Conservation (phyloP, 108 stramenopile species). For the Licmophora abbreviata region DNA sequence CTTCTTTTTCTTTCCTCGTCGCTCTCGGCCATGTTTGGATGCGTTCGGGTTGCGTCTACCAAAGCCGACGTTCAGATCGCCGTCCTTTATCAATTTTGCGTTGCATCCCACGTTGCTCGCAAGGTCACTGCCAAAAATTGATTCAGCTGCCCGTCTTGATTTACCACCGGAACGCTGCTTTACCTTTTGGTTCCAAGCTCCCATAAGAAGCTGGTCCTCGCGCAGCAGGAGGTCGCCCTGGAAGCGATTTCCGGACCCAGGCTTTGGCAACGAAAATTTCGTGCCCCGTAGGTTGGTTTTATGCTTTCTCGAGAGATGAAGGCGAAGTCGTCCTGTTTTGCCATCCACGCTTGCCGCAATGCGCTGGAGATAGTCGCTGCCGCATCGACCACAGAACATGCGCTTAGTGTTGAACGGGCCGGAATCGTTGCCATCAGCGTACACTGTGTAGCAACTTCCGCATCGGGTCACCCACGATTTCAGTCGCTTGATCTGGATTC, state of each 20-base stretch:
- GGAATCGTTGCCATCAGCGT: conserved; percentile 29
- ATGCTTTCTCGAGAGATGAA: conserved; percentile 84
- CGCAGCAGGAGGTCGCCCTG: conserved; percentile 90
- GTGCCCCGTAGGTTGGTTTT: conserved; percentile 77
- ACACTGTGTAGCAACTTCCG: conserved; percentile 87
- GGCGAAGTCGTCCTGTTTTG: conserved; percentile 72
- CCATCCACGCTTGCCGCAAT: conserved; percentile 86
- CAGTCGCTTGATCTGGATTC: conserved; percentile 69
- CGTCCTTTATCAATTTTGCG: conserved; percentile 38
- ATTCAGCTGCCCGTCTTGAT: conserved; percentile 41
- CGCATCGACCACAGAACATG: conserved; percentile 93
- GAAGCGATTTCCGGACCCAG: conserved; percentile 54
- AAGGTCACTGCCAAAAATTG: conserved; percentile 85
- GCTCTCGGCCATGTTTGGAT: conserved; percentile 83
- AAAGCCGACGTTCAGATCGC: conserved; percentile 81
- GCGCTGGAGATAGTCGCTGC: conserved; percentile 77
- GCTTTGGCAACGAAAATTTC: conserved; percentile 89
- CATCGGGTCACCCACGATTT: conserved; percentile 95
- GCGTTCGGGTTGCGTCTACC: conserved; percentile 88
- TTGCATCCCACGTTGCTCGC: conserved; percentile 79
- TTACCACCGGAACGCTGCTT: conserved; percentile 59
- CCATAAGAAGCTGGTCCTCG: conserved; percentile 94
- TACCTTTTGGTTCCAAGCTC: conserved; percentile 95
- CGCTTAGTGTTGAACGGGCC: conserved; percentile 30
- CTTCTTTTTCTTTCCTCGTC: conserved; percentile 91